Conservation (phyloP, 2,329 filamentous ascomycete species). For the Byssoonygena ceratinophila region DNA sequence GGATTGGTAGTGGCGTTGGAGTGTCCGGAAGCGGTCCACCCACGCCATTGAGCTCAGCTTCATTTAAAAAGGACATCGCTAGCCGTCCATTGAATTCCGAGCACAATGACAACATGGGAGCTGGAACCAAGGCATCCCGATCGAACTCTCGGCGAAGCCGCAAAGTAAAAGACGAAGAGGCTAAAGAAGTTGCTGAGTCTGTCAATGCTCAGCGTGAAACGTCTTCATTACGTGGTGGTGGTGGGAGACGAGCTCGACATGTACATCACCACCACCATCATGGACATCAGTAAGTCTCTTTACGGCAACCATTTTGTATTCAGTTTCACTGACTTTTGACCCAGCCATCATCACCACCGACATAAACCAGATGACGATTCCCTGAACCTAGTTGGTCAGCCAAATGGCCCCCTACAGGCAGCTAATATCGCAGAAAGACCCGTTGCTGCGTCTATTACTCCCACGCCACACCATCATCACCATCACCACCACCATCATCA, state of each 20-base stretch:
- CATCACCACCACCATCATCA: slow-evolving; percentile 39
- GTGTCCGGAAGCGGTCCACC: slow-evolving; percentile 41
- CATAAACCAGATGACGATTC: slow-evolving; percentile 44
- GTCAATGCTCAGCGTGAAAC: slow-evolving; percentile 53
- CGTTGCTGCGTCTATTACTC: slow-evolving; percentile 11
- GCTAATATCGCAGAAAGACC: slow-evolving; percentile 24
- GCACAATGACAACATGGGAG: background rate
- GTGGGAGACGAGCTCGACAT: slow-evolving; percentile 45
- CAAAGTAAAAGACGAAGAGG: slow-evolving; percentile 67
- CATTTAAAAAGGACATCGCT: slow-evolving; percentile 42
- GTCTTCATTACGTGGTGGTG: slow-evolving; percentile 49
- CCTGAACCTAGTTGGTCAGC: slow-evolving; percentile 20
- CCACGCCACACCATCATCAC: slow-evolving; percentile 33
- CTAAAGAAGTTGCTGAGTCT: slow-evolving; percentile 54
- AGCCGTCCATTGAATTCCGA: slow-evolving; percentile 6
- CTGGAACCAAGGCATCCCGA: slow-evolving; percentile 4
- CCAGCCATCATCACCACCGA: slow-evolving; percentile 45
- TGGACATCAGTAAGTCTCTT: slow-evolving; percentile 42
- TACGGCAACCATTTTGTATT: background rate
- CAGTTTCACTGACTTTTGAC: slow-evolving; percentile 8
- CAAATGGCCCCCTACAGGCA: slow-evolving; percentile 20
- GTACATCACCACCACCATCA: slow-evolving; percentile 53
- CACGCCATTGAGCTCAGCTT: slow-evolving; percentile 44
- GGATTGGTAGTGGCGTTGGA: slow-evolving; percentile 65
- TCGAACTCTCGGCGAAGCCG: slow-evolving; percentile 50